phyloP scores from a whole-genome alignment of 768 basidiomycete genomes.

The Phallus indusiatus region DNA sequence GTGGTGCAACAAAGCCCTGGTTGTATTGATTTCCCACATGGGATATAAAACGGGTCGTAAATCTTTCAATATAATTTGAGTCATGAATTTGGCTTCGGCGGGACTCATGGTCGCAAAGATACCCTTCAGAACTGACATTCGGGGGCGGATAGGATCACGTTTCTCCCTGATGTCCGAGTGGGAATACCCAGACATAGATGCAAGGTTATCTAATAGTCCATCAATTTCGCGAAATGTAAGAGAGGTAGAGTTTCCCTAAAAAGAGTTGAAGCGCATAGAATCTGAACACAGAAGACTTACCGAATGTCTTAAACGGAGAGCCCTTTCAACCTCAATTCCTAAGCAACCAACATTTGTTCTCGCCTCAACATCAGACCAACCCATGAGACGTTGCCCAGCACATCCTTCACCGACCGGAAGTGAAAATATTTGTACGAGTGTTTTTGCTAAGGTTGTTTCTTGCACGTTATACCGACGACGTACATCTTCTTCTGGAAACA shows the following conservation, averaged over 20 bases:
- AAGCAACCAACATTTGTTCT: constrained; percentile 48
- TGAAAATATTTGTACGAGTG: constrained; percentile 38
- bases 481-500: constrained; percentile 80
- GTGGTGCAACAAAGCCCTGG: constrained; percentile 42
- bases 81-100: constrained; percentile 55
- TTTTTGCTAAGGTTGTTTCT: constrained; percentile 47
- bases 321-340: constrained; percentile 50
- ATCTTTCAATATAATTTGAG: constrained; percentile 86
- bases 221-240: constrained; percentile 47
- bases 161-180: constrained; percentile 5
- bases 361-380: constrained; percentile 12
- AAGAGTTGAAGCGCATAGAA: constrained; percentile 1
- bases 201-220: constrained; percentile 62
- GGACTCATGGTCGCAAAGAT: constrained; percentile 57
- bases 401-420: constrained; percentile 22
- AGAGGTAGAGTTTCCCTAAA: constrained; percentile 11
- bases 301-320: constrained; percentile 31
- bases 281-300: constrained; percentile 20
- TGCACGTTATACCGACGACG: constrained; percentile 64
- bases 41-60: constrained; percentile 73
- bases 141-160: constrained; percentile 17
- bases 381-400: not conserved
- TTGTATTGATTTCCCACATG: constrained; percentile 38
- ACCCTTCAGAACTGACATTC: constrained; percentile 33
- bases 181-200: constrained; percentile 55